These are phyloP conservation scores for Talaromyces stipitatus DNA, from an alignment of 495 filamentous ascomycete species.

Conservation along the genomic window DNA sequence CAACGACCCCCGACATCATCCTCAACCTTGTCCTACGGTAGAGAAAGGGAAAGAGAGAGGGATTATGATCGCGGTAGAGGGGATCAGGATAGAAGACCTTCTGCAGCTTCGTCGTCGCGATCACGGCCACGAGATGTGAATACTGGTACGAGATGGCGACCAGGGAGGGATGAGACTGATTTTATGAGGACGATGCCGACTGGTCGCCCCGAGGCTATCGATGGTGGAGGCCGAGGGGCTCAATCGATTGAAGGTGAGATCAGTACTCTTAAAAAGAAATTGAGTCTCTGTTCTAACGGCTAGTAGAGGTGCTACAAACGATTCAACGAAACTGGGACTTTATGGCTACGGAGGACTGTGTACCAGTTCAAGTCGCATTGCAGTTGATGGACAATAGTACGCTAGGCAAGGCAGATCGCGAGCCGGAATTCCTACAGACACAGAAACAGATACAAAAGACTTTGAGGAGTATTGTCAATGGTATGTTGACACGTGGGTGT, in stretches of 20 bases:
- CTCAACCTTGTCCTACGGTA: constrained; percentile 21
- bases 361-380: constrained; percentile 86
- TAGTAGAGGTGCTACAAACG: constrained; percentile 51
- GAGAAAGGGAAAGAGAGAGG: constrained; percentile 16
- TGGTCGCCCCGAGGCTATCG: constrained; percentile 10
- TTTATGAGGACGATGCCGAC: constrained; percentile 10
- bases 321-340: constrained; percentile 87
- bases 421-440: constrained; percentile 71
- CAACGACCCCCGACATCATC: constrained; percentile 17
- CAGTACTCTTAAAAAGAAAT: not conserved
- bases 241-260: constrained; percentile 36
- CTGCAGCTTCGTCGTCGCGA: constrained; percentile 24
- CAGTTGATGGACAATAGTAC: constrained; percentile 92
- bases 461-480: constrained; percentile 90
- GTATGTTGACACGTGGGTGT: constrained; percentile 16
- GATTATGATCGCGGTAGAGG: constrained; percentile 3
- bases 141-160: constrained; percentile 17
- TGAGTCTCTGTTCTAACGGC: not conserved
- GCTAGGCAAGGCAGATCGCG: constrained; percentile 80
- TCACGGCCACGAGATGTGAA: constrained; percentile 31
- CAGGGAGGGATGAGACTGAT: constrained; percentile 16
- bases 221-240: constrained; percentile 13
- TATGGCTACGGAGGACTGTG: constrained; percentile 78
- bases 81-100: constrained; percentile 25
- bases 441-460: constrained; percentile 82